A percentile compares a stretch with the other conserved stretches of the same genome.
Conservation (phyloP, 2,329 filamentous ascomycete genomes). For the Sclerotinia glacialis region DNA sequence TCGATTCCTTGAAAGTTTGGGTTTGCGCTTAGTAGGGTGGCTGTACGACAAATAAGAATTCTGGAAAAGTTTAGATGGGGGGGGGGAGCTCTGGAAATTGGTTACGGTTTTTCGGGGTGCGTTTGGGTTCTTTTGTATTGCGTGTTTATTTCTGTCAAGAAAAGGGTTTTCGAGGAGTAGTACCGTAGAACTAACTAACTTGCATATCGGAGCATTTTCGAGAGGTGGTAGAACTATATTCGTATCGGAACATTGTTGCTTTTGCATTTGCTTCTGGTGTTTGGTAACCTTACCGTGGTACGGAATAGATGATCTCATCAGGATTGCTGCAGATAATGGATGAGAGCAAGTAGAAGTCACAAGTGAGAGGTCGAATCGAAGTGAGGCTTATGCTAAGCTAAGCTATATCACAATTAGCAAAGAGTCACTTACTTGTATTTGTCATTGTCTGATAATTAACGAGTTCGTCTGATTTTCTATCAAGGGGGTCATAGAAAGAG, state of each 20-base stretch:
- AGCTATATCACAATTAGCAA: too few relatives aligned
- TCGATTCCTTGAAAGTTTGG: neutral
- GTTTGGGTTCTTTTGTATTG: neutral
- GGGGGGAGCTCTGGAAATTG: neutral
- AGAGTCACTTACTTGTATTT: too few relatives aligned
- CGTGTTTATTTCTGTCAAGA: neutral
- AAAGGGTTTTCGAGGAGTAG: neutral
- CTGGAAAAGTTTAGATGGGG: neutral
- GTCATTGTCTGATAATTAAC: neutral
- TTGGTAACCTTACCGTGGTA: neutral
- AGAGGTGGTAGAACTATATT: too few relatives aligned
- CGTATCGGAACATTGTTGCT: too few relatives aligned
- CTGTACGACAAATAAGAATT: neutral
- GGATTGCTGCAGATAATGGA: neutral
- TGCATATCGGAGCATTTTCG: neutral
- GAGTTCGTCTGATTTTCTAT: neutral
- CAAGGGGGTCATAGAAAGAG: neutral
- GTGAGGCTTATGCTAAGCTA: slow-evolving; percentile 1
- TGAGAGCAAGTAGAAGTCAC: neutral
- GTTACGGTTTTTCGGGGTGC: too few relatives aligned
- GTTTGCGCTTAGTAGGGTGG: too few relatives aligned
- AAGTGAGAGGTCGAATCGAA: neutral
- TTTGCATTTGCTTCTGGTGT: neutral
- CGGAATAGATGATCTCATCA: neutral
- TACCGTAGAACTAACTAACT: neutral